Percentiles rank a stretch among this genome's conserved stretches.
phyloP scores from a whole-genome alignment of 805 yeast species.

The Barnettozyma populi region DNA sequence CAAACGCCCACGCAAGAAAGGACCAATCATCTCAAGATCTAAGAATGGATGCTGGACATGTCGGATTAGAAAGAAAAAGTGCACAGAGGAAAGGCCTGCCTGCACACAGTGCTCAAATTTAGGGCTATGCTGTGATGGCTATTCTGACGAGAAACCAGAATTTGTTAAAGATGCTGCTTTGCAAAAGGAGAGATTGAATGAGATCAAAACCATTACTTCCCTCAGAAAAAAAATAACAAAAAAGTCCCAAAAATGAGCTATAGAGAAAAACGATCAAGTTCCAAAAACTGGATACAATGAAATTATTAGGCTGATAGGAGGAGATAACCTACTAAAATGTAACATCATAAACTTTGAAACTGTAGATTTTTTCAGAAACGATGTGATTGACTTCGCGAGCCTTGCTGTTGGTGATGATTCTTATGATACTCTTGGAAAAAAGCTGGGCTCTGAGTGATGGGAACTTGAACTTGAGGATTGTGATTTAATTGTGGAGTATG shows the following conservation, averaged over 20 bases:
- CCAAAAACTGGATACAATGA: neutral
- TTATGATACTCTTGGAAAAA: neutral
- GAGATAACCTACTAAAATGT: neutral
- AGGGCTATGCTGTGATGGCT: slow-evolving; percentile 55
- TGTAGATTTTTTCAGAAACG: neutral
- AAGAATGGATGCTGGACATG: slow-evolving; percentile 78
- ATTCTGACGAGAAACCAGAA: slow-evolving; percentile 42
- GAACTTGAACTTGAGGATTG: slow-evolving; percentile 6
- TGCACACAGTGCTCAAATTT: slow-evolving; percentile 56
- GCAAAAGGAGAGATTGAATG: slow-evolving; percentile 43
- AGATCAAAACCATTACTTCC: slow-evolving; percentile 42
- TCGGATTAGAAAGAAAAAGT: slow-evolving; percentile 63
- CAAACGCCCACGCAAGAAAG: neutral
- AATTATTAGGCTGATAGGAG: neutral
- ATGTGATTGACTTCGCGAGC: neutral
- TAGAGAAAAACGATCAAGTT: too few relatives aligned
- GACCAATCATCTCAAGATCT: slow-evolving; percentile 33
- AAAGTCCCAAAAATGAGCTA: slow-evolving; percentile 25
- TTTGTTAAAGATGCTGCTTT: slow-evolving; percentile 42
- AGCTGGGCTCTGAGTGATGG: slow-evolving; percentile 7
- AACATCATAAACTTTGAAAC: neutral
- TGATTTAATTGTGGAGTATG: neutral
- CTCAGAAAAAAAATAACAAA: slow-evolving; percentile 30
- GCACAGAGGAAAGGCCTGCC: slow-evolving; percentile 58
- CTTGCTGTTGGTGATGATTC: neutral